Evolutionary conservation across 768 basidiomycete species (phyloP).

Genomic region (Collybia sp.): DNA sequence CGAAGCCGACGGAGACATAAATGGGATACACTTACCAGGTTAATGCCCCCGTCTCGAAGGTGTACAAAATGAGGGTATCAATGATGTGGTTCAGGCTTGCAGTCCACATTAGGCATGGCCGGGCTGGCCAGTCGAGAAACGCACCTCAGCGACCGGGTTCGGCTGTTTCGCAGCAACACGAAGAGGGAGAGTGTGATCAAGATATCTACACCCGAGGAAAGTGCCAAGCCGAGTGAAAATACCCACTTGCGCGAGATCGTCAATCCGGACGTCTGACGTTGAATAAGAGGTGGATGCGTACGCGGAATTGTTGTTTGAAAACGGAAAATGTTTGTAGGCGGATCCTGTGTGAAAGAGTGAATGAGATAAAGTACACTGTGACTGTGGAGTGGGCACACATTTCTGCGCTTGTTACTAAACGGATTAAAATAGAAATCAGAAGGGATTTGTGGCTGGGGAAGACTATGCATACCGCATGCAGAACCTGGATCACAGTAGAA

Average conservation of each 20-base stretch:
- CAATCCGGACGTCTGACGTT: neutral
- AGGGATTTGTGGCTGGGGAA: too few relatives aligned
- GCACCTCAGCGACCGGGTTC: constrained; percentile 1
- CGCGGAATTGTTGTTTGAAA: constrained; percentile 6
- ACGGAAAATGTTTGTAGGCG: constrained; percentile 12
- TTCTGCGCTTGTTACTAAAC: constrained; percentile 16
- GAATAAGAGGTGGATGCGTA: constrained; percentile 5
- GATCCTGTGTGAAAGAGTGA: constrained; percentile 9
- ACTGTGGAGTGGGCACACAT: constrained; percentile 10
- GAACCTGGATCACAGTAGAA: too few relatives aligned
- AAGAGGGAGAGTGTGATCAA: constrained; percentile 30
- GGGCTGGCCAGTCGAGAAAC: too few relatives aligned
- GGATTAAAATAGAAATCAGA: too few relatives aligned
- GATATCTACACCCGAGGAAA: constrained; percentile 35
- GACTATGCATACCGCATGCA: too few relatives aligned
- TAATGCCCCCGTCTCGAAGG: neutral
- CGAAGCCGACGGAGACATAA: neutral
- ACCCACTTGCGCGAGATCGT: constrained; percentile 27
- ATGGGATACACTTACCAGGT: neutral
- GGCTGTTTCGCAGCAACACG: constrained; percentile 26
- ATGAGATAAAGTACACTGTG: neutral
- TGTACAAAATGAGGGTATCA: neutral
- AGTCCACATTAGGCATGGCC: too few relatives aligned
- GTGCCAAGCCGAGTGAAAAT: constrained; percentile 36
- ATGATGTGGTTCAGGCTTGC: neutral